These are phyloP conservation scores for Stramenopiles sp. DNA, from an alignment of 352 stramenopile genomes.

Conservation along the genomic window DNA sequence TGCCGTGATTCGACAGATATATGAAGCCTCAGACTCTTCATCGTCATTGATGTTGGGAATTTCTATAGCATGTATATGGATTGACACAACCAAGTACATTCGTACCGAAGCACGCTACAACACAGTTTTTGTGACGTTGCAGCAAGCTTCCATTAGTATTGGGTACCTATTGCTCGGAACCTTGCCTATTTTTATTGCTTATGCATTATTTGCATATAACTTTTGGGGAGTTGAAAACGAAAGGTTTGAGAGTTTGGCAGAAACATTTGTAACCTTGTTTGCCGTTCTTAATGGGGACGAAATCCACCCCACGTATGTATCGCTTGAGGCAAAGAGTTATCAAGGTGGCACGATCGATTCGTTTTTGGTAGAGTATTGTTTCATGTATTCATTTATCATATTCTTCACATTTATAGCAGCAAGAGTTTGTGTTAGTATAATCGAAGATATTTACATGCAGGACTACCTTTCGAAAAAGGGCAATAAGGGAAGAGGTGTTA, in stretches of 20 bases:
- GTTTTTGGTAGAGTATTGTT: not conserved
- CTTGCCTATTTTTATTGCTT: not conserved
- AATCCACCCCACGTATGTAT: not conserved
- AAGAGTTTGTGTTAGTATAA: not conserved
- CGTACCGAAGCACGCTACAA: not conserved
- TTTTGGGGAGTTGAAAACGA: not conserved
- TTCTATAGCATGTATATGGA: not conserved
- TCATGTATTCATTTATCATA: not conserved
- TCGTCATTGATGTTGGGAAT: not conserved
- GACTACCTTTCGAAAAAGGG: no score
- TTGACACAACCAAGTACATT: not conserved
- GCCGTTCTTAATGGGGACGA: not conserved
- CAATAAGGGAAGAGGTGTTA: no score
- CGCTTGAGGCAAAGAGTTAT: not conserved
- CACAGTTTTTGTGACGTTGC: not conserved
- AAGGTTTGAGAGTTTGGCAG: not conserved
- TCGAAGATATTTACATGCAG: conserved; percentile 1
- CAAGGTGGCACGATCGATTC: no score
- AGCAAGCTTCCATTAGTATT: not conserved
- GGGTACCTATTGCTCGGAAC: not conserved
- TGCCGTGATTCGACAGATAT: no score
- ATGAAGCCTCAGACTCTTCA: no score
- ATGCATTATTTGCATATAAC: not conserved
- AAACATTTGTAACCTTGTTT: not conserved
- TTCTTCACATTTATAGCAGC: not conserved